Conservation (phyloP, 1,284 basidiomycete genomes). For the Puccinia hordei region DNA sequence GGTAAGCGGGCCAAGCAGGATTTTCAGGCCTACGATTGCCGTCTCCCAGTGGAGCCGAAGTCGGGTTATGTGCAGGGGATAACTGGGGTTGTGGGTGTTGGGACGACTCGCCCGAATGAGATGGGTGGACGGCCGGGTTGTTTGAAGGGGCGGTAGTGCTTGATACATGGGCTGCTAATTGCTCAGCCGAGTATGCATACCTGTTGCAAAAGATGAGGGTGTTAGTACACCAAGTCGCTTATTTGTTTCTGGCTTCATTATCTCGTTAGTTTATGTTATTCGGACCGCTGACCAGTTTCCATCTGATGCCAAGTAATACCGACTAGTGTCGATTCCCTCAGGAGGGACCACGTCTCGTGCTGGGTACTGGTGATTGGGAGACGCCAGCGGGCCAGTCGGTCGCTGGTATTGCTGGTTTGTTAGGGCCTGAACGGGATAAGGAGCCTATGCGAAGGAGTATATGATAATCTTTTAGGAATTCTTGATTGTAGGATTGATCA, state of each 20-base stretch:
- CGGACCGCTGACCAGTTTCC: conserved; percentile 39
- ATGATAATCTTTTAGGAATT: background rate
- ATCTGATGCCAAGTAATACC: conserved; percentile 48
- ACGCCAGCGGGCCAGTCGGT: background rate
- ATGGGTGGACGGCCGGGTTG: conserved; percentile 3
- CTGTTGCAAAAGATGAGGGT: conserved; percentile 8
- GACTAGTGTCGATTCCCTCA: conserved; percentile 48
- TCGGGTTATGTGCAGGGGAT: background rate
- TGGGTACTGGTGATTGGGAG: conserved; percentile 29
- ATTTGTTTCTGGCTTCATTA: background rate
- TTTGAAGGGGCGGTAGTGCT: background rate
- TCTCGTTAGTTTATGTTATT: background rate
- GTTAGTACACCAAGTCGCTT: background rate
- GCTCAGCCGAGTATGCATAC: conserved; percentile 49
- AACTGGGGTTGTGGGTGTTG: background rate
- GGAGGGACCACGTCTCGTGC: conserved; percentile 7
- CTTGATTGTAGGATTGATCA: background rate
- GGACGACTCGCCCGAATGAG: background rate
- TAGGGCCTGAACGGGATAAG: conserved; percentile 11
- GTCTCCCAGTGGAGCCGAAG: background rate
- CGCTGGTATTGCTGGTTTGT: conserved; percentile 23
- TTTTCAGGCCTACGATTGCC: conserved; percentile 9
- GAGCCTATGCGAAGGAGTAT: conserved; percentile 1
- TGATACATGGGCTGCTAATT: conserved; percentile 9
- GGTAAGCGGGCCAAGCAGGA: conserved; percentile 27